Percentiles rank a stretch among this genome's conserved stretches.
Evolutionary conservation across 2,329 filamentous ascomycete species (phyloP).

Genomic region (Ophiosphaerella korrae): DNA sequence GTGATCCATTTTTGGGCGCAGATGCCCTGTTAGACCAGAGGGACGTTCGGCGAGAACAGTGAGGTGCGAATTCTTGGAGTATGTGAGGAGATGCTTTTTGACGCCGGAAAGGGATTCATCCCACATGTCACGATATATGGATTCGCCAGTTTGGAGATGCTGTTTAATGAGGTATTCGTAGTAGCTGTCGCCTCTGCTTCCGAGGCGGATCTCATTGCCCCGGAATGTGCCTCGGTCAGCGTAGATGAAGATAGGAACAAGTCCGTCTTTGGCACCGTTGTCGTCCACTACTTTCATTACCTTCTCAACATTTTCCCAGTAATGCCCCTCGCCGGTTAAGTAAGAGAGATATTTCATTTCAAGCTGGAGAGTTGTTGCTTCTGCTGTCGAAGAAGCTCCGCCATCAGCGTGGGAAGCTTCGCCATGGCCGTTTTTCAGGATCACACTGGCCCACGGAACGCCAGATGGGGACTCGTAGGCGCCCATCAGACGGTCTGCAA

Average conservation of each 20-base stretch:
- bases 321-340: slow-evolving; percentile 87
- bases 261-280: slow-evolving; percentile 76
- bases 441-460: slow-evolving; percentile 88
- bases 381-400: slow-evolving; percentile 90
- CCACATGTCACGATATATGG: slow-evolving; percentile 92
- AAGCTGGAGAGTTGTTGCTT: slow-evolving; percentile 88
- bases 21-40: slow-evolving; percentile 65
- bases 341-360: slow-evolving; percentile 98
- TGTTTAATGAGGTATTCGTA: slow-evolving; percentile 99
- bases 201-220: slow-evolving; percentile 85
- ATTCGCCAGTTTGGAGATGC: slow-evolving; percentile 88
- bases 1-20: slow-evolving; percentile 96
- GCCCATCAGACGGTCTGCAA: slow-evolving; percentile 83
- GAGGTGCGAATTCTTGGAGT: slow-evolving; percentile 77
- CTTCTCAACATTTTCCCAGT: slow-evolving; percentile 90
- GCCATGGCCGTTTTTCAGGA: slow-evolving; percentile 76
- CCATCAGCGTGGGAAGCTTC: slow-evolving; percentile 81
- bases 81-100: slow-evolving; percentile 89
- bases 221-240: slow-evolving; percentile 78
- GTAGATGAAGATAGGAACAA: slow-evolving; percentile 91
- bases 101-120: slow-evolving; percentile 82
- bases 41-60: slow-evolving; percentile 92
- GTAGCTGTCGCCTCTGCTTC: slow-evolving; percentile 94
- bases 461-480: slow-evolving; percentile 89
- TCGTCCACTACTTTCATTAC: slow-evolving; percentile 91